Evolutionary conservation across 2,329 filamentous ascomycete species (phyloP), one percentile per base, ranked within the genome.

Genomic region (Ophiocordyceps camponoti-saundersi): DNA sequence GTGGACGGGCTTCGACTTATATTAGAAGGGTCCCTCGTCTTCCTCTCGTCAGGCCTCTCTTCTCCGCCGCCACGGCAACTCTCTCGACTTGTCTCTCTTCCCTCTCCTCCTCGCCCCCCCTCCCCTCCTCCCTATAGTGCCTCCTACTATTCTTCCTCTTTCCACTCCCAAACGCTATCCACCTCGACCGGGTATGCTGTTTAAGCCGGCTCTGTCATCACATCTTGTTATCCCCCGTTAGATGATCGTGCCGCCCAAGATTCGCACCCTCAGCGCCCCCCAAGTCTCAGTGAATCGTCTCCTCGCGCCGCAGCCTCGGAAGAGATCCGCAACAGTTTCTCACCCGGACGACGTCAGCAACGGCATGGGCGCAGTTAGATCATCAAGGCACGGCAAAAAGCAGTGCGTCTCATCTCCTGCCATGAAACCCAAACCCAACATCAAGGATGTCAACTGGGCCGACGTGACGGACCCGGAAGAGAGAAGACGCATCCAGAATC

Each of bases 401-500:
- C 58, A 56, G 18, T 53, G 54, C 47, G 52, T 55, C 7, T 55
- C 57, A 1, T 52, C 54, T 5, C 59, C 64, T 5, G 61, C 61
- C 4, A 68, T 65, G 48, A 69, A 64, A 48, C 54, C 48, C 11
- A 72, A 67, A 51, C 59, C 66, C 6, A 65, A 55, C 30, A 44
- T 60, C 21, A 72, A 70, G 52, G 65, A 65, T 3, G 72, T 82
- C 51, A 77, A 85, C 63, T 88, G 83, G 83, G 70, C 74, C 26
- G 73, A 80, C 0, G 71, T 87, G 42, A 75, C 73, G 7, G 81
- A 87, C 53, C 80, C 80, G 0, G 78, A 79, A 50, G 80, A 85
- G 64, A 72, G 83, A 57, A 70, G 83, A 51, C 79, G 81, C 50
- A 82, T 87, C 45, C 83, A 88, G 59, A 88, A 88, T 59, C 75